Evolutionary conservation across 2,329 filamentous ascomycete genomes (phyloP), one percentile per base, ranked within the genome.

Genomic region (Trichoderma sp.): DNA sequence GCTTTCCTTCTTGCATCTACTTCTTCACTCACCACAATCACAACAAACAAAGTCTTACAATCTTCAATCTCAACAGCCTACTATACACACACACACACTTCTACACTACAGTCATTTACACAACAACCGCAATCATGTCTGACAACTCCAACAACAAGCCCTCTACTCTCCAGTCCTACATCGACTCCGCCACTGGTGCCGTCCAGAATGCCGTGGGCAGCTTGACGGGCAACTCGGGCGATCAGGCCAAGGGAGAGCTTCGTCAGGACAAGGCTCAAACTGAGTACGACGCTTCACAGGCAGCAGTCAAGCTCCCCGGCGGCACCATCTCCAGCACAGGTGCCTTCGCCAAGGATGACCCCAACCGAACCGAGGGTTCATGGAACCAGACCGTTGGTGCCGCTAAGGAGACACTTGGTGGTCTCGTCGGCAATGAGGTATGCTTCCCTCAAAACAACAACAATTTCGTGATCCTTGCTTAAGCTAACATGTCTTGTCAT

Each of bases 341-440:
- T 62, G 91, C 90, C 43, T 84, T 92, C 63, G 87, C 91, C 73
- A 86, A 88, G 75, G 93, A 97, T 81, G 86, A 93, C 81, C 85
- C 90, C 12, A 85, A 95, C 80, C 93, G 94, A 74, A 84, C 86
- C 26, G 80, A 88, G 20, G 95, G 95, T 57, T 86, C 87, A 20
- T 97, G 92, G 90, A 93, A 97, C 84, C 95, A 98, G 84, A 97
- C 94, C 6, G 79, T 95, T n/a, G 95, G 95, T 67, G 88, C 92
- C 1, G 91, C 91, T 57, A 98, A 98, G 85, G 93, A 98, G 80
- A 85, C 90, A 5, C 74, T 96, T 1, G 95, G 95, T 71, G 90
- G 91, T 20, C 76, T 95, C 6, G 75, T 95, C 30, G 95, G 95
- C 73, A 90, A 88, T 74, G 91, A 96, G 82, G 88, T 88, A 79